Base-by-base conservation (phyloP, 1,284 basidiomycete species). In the Thecaphora thlaspeos region DNA sequence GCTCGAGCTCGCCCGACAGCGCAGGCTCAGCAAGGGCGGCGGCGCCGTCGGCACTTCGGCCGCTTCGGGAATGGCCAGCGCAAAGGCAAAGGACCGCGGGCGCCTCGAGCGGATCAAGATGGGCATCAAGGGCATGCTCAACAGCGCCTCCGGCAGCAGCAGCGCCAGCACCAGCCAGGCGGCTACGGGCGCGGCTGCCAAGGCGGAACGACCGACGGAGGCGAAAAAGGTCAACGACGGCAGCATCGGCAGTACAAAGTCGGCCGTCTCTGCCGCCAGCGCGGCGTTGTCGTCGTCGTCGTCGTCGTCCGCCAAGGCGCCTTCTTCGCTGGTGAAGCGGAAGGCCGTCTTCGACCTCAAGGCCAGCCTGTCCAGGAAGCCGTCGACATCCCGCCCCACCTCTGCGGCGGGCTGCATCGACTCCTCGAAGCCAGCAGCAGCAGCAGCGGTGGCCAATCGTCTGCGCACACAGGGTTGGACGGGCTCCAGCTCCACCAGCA, bases 281-380 rank as follows among this genome's bases (percentile, higher is more conserved):
- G 9, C 32, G 17, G 15, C 32, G 17, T 14, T 10, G 18, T 10
- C 39, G 4, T 40, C 39, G 15, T 14, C 19, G 18, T 4, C 39
- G 4, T 12, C 7, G n/a, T 8, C 39, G 7, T 18, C 18, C 9
- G 10, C 37, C 9, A 19, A 40, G 22, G 18, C 18, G 10, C 22
- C 22, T 39, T 9, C 37, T 10, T n/a, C 11, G 4, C 38, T 42
- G 10, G 17, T 28, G 21, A 48, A 48, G 46, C 15, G 12, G 32
- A 39, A 42, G 12, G 7, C 46, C 10, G 36, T 26, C 21, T 43
- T 43, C 30, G 40, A 48, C 36, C 21, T 43, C 18, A 39, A 41
- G 19, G 46, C 46, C 10, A 41, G 38, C 38, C 30, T 48, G 22
- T 39, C 38, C 19, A n/a, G 36, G 11, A 48, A 48, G 36, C 46